Percentiles rank a stretch among this genome's conserved stretches.
Conservation (phyloP, 805 yeast genomes). For the Teunomyces kruisii region DNA sequence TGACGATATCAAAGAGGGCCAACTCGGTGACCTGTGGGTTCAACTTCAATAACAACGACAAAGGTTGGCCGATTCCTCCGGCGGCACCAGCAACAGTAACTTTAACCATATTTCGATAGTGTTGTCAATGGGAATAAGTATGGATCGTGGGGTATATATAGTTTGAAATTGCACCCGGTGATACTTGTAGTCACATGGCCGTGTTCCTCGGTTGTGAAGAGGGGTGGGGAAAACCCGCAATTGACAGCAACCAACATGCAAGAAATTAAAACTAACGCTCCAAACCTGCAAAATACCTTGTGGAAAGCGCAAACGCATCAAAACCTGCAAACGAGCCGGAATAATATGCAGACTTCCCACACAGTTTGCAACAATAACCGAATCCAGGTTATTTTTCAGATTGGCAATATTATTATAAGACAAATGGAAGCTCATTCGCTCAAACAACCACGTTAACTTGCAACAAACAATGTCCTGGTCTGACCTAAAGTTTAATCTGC, state of each 20-base stretch:
- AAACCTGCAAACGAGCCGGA: too few species aligned
- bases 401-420: too few species aligned
- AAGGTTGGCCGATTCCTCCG: conserved; percentile 50
- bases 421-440: too few species aligned
- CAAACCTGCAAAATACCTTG: neutral
- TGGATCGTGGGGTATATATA: neutral
- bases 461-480: too few species aligned
- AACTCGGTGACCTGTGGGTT: conserved; percentile 39
- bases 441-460: too few species aligned
- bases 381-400: too few species aligned
- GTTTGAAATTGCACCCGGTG: neutral
- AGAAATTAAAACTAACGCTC: neutral
- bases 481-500: too few species aligned
- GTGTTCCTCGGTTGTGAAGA: conserved; percentile 1
- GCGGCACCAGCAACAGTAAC: conserved; percentile 52
- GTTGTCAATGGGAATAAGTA: neutral
- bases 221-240: conserved; percentile 3
- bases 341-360: too few species aligned
- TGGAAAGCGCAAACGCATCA: neutral
- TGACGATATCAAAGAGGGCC: conserved; percentile 44
- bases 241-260: neutral
- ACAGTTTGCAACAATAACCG: too few species aligned
- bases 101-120: conserved; percentile 32
- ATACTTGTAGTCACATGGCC: conserved; percentile 4
- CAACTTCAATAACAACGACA: conserved; percentile 42